Conservation (phyloP, 176 grass and related monocot genomes). For the Hsuehochloa calcarea region DNA sequence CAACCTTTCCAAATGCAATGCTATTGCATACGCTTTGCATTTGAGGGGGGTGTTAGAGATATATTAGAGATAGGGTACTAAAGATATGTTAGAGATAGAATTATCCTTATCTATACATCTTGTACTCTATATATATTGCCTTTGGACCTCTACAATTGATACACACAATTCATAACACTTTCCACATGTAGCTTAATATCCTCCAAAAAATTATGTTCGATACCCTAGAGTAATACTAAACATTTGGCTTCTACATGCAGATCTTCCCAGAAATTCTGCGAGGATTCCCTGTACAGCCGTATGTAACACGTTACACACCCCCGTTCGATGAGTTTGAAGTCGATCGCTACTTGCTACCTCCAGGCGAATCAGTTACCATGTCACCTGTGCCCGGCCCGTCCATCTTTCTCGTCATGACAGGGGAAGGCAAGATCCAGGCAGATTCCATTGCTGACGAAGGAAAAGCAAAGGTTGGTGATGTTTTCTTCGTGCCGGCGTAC, state of each 20-base stretch:
- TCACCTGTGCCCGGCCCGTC: slow-evolving; percentile 65
- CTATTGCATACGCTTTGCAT: no score
- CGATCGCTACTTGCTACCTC: slow-evolving; percentile 48
- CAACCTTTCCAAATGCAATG: no score
- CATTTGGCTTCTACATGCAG: slow-evolving; percentile 31
- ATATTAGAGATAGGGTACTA: no score
- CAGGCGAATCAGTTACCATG: slow-evolving; percentile 51
- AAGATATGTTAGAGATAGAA: no score
- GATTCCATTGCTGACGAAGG: slow-evolving; percentile 20
- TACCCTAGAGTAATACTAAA: background rate
- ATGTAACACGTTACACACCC: slow-evolving; percentile 71
- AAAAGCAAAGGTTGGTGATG: slow-evolving; percentile 53
- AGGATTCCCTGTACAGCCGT: slow-evolving; percentile 49
- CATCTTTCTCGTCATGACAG: slow-evolving; percentile 70
- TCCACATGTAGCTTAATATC: background rate
- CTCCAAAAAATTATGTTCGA: background rate
- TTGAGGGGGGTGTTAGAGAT: no score
- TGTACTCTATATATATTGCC: no score
- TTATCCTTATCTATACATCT: no score
- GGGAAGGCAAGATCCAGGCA: slow-evolving; percentile 45
- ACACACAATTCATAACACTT: no score
- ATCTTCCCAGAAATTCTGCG: slow-evolving; percentile 72
- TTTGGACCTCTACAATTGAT: no score
- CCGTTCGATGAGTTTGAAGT: slow-evolving; percentile 89
- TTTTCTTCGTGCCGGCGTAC: slow-evolving; percentile 66